These are phyloP conservation scores for Sarcodon aspratus DNA, from an alignment of 768 basidiomycete species.

Conservation along the genomic window DNA sequence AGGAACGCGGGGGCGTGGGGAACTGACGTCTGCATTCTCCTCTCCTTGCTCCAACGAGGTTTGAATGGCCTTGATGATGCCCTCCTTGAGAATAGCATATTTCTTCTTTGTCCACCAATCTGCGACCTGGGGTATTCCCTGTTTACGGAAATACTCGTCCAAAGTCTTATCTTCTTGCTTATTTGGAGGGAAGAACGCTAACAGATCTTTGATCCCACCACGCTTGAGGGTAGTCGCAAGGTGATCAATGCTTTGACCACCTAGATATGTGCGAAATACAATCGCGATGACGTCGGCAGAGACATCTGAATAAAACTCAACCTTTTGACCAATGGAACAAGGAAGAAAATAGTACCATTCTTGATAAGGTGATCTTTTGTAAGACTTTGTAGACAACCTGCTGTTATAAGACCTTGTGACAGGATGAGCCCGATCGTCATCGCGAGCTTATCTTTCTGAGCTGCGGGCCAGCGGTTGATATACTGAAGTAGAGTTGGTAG, in stretches of 20 bases:
- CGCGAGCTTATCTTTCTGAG: conserved; percentile 75
- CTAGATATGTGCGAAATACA: conserved; percentile 74
- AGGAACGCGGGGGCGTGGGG: not conserved
- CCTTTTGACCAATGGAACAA: not conserved
- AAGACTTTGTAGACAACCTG: conserved; percentile 68
- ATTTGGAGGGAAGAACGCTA: conserved; percentile 79
- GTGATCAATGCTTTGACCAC: conserved; percentile 83
- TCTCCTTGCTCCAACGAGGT: conserved; percentile 66
- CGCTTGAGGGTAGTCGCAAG: conserved; percentile 73
- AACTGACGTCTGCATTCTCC: conserved; percentile 50
- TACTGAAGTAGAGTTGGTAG: conserved; percentile 83
- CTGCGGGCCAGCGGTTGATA: conserved; percentile 70
- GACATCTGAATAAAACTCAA: conserved; percentile 38
- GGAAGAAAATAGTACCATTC: conserved; percentile 48
- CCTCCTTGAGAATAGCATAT: conserved; percentile 71
- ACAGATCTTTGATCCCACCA: conserved; percentile 77
- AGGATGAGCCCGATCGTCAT: conserved; percentile 74
- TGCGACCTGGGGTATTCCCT: conserved; percentile 64
- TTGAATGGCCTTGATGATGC: conserved; percentile 55
- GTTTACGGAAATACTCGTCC: conserved; percentile 81
- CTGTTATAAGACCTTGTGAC: conserved; percentile 71
- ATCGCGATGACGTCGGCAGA: conserved; percentile 65
- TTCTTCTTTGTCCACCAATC: conserved; percentile 96
- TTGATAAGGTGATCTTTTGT: conserved; percentile 94
- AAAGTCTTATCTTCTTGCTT: conserved; percentile 64